A percentile compares a stretch with the other conserved stretches of the same genome.
These are phyloP conservation scores for Zygosaccharomyces sapae DNA, from an alignment of 1,139 yeast species.

Conservation along the genomic window DNA sequence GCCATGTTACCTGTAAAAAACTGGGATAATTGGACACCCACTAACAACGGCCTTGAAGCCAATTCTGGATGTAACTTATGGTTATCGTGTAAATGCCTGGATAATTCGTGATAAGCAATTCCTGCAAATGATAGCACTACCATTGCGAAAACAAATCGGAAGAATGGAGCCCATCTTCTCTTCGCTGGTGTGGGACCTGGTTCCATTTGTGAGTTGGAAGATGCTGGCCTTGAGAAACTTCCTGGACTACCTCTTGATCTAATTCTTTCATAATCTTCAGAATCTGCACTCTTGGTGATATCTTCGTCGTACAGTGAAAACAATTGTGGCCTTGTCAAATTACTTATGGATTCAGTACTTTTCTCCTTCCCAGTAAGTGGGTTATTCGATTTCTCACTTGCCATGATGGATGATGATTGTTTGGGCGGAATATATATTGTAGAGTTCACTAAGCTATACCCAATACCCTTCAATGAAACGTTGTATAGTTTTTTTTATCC, in stretches of 20 bases:
- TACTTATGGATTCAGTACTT: slow-evolving; percentile 29
- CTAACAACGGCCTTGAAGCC: slow-evolving; percentile 37
- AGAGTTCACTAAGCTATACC: not conserved
- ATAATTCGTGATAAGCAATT: slow-evolving; percentile 47
- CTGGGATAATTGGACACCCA: slow-evolving; percentile 30
- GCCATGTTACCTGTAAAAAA: slow-evolving; percentile 23
- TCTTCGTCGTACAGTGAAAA: slow-evolving; percentile 35
- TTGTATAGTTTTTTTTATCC: not conserved
- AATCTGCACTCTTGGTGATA: slow-evolving; percentile 31
- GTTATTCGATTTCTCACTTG: slow-evolving; percentile 6
- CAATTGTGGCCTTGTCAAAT: slow-evolving; percentile 32
- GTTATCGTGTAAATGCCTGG: slow-evolving; percentile 48
- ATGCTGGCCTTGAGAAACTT: slow-evolving; percentile 13
- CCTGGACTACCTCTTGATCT: slow-evolving; percentile 19
- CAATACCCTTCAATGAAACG: not conserved
- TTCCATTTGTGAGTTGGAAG: slow-evolving; percentile 8
- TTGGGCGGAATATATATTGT: not conserved
- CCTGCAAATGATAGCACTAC: slow-evolving; percentile 45
- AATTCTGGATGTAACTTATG: slow-evolving; percentile 41
- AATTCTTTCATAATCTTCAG: slow-evolving; percentile 27
- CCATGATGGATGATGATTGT: slow-evolving; percentile 5
- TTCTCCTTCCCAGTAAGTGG: slow-evolving; percentile 5
- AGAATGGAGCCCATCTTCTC: slow-evolving; percentile 12
- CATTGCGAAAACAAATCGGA: slow-evolving; percentile 26
- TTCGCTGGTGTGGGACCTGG: slow-evolving; percentile 4